These are phyloP conservation scores for Trametes cingulata DNA, from an alignment of 768 basidiomycete species.

Conservation along the genomic window DNA sequence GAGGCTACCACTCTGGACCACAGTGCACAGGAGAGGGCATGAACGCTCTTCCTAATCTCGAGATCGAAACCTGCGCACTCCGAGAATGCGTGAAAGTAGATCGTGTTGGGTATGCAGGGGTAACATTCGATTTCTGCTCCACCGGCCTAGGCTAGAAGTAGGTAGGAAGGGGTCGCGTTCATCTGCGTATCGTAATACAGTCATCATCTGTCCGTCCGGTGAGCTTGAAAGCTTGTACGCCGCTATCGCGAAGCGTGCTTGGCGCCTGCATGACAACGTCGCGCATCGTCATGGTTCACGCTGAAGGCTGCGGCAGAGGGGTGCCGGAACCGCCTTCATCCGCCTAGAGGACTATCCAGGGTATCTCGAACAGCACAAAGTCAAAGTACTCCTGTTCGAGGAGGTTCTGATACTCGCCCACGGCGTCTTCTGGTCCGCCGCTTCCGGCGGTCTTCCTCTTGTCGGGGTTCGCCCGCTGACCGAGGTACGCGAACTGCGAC, in stretches of 20 bases:
- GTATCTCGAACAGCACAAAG: conserved; percentile 92
- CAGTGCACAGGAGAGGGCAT: neutral
- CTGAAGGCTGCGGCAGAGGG: neutral
- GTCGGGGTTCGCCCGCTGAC: conserved; percentile 49
- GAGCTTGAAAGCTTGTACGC: neutral
- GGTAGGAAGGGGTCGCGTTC: conserved; percentile 1
- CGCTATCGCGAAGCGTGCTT: neutral
- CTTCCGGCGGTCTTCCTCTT: conserved; percentile 41
- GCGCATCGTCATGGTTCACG: neutral
- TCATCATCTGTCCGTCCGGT: conserved; percentile 4
- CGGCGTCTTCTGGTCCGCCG: conserved; percentile 62
- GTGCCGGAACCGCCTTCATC: neutral
- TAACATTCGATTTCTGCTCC: conserved; percentile 1
- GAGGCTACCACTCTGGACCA: too few relatives aligned
- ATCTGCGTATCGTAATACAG: conserved; percentile 7
- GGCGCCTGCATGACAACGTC: neutral
- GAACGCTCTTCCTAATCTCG: neutral
- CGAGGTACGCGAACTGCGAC: conserved; percentile 77
- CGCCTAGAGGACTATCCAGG: conserved; percentile 74
- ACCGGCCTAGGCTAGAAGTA: neutral
- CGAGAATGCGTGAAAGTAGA: neutral
- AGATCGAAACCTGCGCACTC: too few relatives aligned
- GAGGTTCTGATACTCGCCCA: conserved; percentile 88
- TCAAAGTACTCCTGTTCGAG: conserved; percentile 97
- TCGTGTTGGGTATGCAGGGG: conserved; percentile 9